Base-by-base conservation (phyloP, 177 flowering plant species). In the Vitis hybrid region DNA sequence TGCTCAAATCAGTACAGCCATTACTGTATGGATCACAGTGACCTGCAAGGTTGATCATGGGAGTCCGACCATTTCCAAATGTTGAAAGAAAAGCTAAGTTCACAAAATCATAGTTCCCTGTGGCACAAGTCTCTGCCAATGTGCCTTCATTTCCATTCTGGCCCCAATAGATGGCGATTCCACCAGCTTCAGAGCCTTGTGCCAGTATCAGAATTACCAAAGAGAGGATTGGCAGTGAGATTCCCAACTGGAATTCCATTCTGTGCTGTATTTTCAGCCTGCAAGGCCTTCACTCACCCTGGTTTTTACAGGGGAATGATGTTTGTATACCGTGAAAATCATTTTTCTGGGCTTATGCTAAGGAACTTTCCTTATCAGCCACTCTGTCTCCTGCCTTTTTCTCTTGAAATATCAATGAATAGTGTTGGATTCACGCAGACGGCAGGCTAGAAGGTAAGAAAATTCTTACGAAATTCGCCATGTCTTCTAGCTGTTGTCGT, bases 61-160 rank as follows among this genome's bases (percentile, higher is more conserved):
- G 78, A 1, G 71, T 71, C 56, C 57, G 74, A 40, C 74, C 68
- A 50, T 71, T 66, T 27, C 78, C 78, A 50, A 75, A 75, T 11
- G 68, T 66, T n/a, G 71, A 2, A 15, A 75, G 71, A 49, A 75
- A 75, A 71, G 74, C 71, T 60, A 75, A 2, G 70, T 60, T 71
- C 12, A 75, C 78, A 24, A 6, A 66, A 0, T 71, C 64, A 15
- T 70, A 75, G 60, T 75, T 71, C 0, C 78, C 71, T 6, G 78
- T 56, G 56, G 71, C 67, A 56, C 78, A 75, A 46, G 78, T 71
- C 4, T 70, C 74, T 13, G 64, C 60, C 60, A 75, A 46, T 35
- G 74, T 75, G 2, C 74, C 78, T 24, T 75, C 78, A 30, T 75
- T 75, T 6, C 74, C 78, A 40, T 75, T 71, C 21, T 75, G 78